A percentile compares a stretch with the other conserved stretches of the same genome.
Conservation (phyloP, 495 filamentous ascomycete species). For the Daldinia grandis region DNA sequence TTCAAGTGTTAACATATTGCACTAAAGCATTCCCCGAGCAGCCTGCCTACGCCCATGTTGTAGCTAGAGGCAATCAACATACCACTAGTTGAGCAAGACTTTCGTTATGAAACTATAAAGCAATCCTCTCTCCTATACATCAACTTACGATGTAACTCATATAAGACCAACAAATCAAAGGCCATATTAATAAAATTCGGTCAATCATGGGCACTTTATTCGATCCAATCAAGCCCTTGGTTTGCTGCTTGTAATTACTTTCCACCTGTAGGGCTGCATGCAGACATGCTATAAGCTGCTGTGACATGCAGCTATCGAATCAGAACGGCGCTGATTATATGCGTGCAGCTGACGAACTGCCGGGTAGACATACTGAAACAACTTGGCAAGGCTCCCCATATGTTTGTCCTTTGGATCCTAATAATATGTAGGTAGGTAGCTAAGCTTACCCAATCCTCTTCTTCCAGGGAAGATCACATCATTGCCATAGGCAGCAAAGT, state of each 20-base stretch:
- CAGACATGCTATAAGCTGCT: slow-evolving; percentile 9
- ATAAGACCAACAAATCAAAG: slow-evolving; percentile 17
- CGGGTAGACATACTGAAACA: neutral
- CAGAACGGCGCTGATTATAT: neutral
- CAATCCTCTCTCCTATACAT: neutral
- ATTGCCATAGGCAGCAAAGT: neutral
- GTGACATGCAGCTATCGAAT: slow-evolving; percentile 35
- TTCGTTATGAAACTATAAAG: neutral
- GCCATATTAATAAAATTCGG: slow-evolving; percentile 14
- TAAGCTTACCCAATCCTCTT: neutral
- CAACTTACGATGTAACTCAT: neutral
- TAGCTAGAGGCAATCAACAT: neutral
- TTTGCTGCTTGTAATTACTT: slow-evolving; percentile 13
- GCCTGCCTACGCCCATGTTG: neutral
- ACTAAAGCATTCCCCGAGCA: neutral
- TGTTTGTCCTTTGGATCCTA: neutral
- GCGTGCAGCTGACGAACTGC: slow-evolving; percentile 9
- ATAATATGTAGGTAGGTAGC: slow-evolving; percentile 1
- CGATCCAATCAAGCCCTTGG: slow-evolving; percentile 12
- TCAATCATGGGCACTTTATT: slow-evolving; percentile 29
- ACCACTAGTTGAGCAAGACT: neutral
- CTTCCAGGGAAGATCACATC: slow-evolving; percentile 7
- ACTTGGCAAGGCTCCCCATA: neutral
- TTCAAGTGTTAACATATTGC: neutral
- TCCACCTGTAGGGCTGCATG: slow-evolving; percentile 36